A percentile compares a stretch with the other conserved stretches of the same genome.
phyloP scores from a whole-genome alignment of 805 yeast species.

The Peterozyma xylosa region DNA sequence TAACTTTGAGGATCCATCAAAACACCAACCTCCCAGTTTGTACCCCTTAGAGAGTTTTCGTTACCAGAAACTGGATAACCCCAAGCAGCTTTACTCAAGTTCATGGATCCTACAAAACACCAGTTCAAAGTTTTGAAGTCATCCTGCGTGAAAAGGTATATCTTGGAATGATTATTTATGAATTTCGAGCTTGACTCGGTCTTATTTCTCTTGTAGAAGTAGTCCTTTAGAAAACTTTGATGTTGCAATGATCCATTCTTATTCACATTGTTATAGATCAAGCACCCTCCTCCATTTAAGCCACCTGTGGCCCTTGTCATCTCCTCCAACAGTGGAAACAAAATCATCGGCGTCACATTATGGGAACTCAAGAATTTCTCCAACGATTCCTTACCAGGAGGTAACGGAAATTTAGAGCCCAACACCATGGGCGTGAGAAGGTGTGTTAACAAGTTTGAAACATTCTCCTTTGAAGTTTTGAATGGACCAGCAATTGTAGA shows the following conservation, averaged over 20 bases:
- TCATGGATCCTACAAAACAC: slow-evolving; percentile 70
- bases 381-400: slow-evolving; percentile 20
- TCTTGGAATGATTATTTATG: slow-evolving; percentile 48
- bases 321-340: slow-evolving; percentile 25
- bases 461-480: slow-evolving; percentile 12
- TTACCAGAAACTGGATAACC: slow-evolving; percentile 36
- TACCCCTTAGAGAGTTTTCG: slow-evolving; percentile 6
- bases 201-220: slow-evolving; percentile 38
- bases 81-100: slow-evolving; percentile 77
- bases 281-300: slow-evolving; percentile 29
- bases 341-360: slow-evolving; percentile 17
- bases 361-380: slow-evolving; percentile 13
- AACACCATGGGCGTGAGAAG: slow-evolving; percentile 37
- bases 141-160: slow-evolving; percentile 50
- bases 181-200: slow-evolving; percentile 17
- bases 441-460: slow-evolving; percentile 37
- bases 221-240: slow-evolving; percentile 30
- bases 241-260: slow-evolving; percentile 24
- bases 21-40: slow-evolving; percentile 41
- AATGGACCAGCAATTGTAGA: slow-evolving; percentile 45
- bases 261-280: slow-evolving; percentile 36
- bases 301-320: slow-evolving; percentile 13
- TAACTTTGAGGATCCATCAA: slow-evolving; percentile 28
- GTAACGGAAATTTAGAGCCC: slow-evolving; percentile 14
- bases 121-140: slow-evolving; percentile 47